Evolutionary conservation across 2,329 filamentous ascomycete species (phyloP).

Genomic region (Colletotrichum sp.): DNA sequence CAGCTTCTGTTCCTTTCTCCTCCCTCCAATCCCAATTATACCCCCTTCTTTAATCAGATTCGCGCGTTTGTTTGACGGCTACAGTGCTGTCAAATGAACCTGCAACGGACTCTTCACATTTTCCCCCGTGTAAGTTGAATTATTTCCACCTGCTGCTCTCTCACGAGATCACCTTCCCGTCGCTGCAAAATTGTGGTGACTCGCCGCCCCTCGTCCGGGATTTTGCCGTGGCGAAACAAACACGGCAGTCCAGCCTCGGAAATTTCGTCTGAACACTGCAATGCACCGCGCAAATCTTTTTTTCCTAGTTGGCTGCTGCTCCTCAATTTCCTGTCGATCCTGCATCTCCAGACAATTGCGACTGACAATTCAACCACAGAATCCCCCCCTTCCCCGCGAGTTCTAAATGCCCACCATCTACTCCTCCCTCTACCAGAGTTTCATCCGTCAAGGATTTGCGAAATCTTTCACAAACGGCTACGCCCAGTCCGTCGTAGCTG

Average conservation of each 20-base stretch:
- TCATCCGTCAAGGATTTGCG: constrained; percentile 96
- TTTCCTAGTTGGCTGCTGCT: neutral
- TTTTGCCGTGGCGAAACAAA: constrained; percentile 6
- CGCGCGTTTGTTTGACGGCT: constrained; percentile 94
- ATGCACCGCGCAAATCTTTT: constrained; percentile 7
- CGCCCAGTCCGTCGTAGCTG: constrained; percentile 96
- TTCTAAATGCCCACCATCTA: constrained; percentile 90
- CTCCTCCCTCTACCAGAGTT: constrained; percentile 73
- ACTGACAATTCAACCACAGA: constrained; percentile 40
- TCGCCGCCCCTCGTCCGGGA: neutral
- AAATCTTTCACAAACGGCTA: constrained; percentile 98
- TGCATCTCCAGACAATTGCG: constrained; percentile 1
- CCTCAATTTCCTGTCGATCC: neutral
- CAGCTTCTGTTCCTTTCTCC: neutral
- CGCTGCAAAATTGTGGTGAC: neutral
- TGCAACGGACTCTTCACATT: constrained; percentile 72
- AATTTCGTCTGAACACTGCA: constrained; percentile 3
- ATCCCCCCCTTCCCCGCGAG: constrained; percentile 64
- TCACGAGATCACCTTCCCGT: neutral
- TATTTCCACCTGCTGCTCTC: neutral
- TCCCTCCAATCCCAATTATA: constrained; percentile 25
- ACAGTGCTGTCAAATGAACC: constrained; percentile 95
- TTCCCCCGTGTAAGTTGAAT: constrained; percentile 65
- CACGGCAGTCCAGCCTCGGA: neutral
- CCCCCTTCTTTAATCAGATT: constrained; percentile 23